Conservation (phyloP, 2,329 filamentous ascomycete genomes). For the Leptodontidium sp. region DNA sequence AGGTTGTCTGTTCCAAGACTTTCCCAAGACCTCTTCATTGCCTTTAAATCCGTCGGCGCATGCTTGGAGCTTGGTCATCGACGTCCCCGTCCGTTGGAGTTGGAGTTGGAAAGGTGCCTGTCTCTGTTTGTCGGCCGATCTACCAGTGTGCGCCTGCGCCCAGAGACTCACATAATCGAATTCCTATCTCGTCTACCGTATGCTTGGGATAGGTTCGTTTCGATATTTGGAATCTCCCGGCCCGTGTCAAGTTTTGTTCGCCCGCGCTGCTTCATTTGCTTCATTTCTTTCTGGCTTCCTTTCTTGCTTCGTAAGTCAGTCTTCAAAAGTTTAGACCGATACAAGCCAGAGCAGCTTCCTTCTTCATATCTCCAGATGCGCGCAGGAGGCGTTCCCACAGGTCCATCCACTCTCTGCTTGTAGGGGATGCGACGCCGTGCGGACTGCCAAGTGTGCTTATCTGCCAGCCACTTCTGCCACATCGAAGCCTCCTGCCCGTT, state of each 20-base stretch:
- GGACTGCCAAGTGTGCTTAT: conserved; percentile 16
- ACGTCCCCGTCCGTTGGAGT: too few species aligned
- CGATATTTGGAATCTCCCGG: not conserved
- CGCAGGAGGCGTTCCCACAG: conserved; percentile 1
- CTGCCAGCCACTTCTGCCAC: conserved; percentile 14
- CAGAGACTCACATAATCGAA: not conserved
- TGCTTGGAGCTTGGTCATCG: not conserved
- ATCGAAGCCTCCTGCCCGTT: conserved; percentile 11
- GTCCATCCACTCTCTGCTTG: not conserved
- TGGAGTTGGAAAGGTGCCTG: too few species aligned
- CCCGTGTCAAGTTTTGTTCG: too few species aligned
- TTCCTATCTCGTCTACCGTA: too few species aligned
- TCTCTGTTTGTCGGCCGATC: too few species aligned
- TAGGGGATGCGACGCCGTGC: not conserved
- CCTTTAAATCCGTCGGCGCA: not conserved
- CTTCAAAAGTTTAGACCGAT: not conserved
- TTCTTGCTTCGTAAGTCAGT: too few species aligned
- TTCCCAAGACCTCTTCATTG: conserved; percentile 1
- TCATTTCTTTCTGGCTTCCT: too few species aligned
- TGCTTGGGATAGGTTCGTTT: not conserved
- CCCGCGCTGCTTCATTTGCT: too few species aligned
- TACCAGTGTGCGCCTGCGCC: not conserved
- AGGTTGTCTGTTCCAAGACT: not conserved
- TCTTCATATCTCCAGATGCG: conserved; percentile 3
- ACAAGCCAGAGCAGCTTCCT: conserved; percentile 18